Evolutionary conservation across 257 asterid genomes (phyloP).

Genomic region (Gardenia jasminoides): DNA sequence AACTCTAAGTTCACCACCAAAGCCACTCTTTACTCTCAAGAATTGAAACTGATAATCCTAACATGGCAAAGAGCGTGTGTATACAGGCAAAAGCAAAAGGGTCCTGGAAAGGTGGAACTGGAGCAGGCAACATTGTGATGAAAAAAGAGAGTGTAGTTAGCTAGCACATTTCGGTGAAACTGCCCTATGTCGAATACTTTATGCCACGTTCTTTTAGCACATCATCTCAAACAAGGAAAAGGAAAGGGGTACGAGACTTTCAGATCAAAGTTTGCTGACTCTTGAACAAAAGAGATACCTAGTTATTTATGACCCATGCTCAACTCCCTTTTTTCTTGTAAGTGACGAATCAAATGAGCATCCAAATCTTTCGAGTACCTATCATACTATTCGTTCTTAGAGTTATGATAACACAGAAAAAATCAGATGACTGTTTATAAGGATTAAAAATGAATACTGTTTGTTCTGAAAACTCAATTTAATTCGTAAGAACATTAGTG

Average conservation of each 20-base stretch:
- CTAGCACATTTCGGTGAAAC: not conserved
- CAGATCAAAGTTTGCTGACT: not conserved
- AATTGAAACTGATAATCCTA: not conserved
- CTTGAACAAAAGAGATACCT: not conserved
- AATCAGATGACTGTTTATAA: too few relatives aligned
- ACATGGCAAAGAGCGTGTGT: not conserved
- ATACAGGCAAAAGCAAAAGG: not conserved
- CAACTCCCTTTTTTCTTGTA: not conserved
- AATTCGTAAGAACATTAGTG: too few relatives aligned
- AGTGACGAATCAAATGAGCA: not conserved
- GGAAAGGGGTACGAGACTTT: not conserved
- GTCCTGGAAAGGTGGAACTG: not conserved
- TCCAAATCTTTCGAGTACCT: too few relatives aligned
- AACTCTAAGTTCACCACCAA: too few relatives aligned
- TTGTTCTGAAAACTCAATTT: too few relatives aligned
- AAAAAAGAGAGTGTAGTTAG: constrained; percentile 5
- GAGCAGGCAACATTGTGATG: not conserved
- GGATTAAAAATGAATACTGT: too few relatives aligned
- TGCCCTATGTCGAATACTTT: constrained; percentile 4
- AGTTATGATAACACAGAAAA: too few relatives aligned
- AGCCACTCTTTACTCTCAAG: too few relatives aligned
- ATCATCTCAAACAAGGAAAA: not conserved
- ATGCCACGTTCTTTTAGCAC: not conserved
- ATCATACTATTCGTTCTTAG: too few relatives aligned
- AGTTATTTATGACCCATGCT: not conserved